Base-by-base conservation (phyloP, 1,284 basidiomycete species). In the Ganoderma multipileum region DNA sequence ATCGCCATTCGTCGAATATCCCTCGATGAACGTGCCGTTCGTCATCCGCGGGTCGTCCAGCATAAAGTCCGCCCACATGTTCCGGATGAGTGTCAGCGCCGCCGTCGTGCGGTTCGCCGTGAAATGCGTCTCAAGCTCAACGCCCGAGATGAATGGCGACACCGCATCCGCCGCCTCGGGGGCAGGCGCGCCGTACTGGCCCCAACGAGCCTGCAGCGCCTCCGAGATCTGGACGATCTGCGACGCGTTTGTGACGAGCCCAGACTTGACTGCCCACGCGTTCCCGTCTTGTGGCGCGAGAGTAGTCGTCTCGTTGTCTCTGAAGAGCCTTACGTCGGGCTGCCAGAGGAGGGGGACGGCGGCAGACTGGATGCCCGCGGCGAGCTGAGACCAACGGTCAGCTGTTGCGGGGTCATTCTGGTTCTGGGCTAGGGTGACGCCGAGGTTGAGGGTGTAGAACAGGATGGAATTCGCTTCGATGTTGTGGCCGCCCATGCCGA, bases 11-110 rank as follows among this genome's bases (percentile, higher is more conserved):
- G 65, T 58, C 5, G 71, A 69, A 50, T 72, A 72, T 14, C 71
- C 71, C 71, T 72, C 71, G 64, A 72, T 70, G 71, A 72, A 70
- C 64, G 71, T 70, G 71, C 71, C 70, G 68, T 72, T 72, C 66
- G 71, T 72, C 71, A 72, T 70, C 30, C 71, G 71, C 60, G 71
- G 68, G 62, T 72, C 71, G 64, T 70, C 71, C 30, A 72, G 66
- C 71, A 72, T 72, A 64, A 72, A 72, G 66, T 72, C 71, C 62
- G 64, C 71, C 71, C 71, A 72, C 71, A 72, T 72, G n/a, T 44
- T 39, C 23, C 71, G 71, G 28, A 72, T 33, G 62, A 72, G 71
- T 60, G 64, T 38, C 42, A 72, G 68, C 68, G 71, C 71, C 6
- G 68, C 61, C 14, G 23, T 52, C 28, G 71, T 68, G 42, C 68